phyloP scores from a whole-genome alignment of 768 basidiomycete species.

The Lactarius sp. region DNA sequence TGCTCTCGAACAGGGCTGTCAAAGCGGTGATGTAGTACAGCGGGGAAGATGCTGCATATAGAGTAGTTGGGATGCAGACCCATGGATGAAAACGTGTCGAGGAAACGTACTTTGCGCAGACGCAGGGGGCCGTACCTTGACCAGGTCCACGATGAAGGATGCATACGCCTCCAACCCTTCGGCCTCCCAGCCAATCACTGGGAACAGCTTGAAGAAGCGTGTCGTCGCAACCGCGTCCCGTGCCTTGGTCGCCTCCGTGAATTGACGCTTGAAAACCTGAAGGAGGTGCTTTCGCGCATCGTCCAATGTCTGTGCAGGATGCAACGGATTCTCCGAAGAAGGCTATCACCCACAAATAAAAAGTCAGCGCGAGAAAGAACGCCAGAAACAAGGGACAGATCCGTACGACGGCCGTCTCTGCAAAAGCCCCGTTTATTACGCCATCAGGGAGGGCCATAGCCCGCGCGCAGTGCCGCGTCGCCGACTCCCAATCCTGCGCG shows the following conservation, averaged over 20 bases:
- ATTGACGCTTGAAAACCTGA: conserved; percentile 70
- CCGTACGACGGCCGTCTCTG: conserved; percentile 76
- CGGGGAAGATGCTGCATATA: conserved; percentile 73
- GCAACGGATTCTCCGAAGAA: conserved; percentile 79
- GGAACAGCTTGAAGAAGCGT: conserved; percentile 96
- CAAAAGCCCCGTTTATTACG: conserved; percentile 79
- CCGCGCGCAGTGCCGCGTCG: conserved; percentile 82
- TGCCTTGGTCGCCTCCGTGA: conserved; percentile 72
- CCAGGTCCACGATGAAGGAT: conserved; percentile 86
- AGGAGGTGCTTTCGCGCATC: conserved; percentile 71
- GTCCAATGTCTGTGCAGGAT: conserved; percentile 79
- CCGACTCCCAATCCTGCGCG: conserved; percentile 90
- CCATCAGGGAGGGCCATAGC: conserved; percentile 81
- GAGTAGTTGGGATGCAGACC: conserved; percentile 13
- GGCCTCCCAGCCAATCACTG: conserved; percentile 87
- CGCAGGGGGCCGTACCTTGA: conserved; percentile 69
- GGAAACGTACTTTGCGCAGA: conserved; percentile 72
- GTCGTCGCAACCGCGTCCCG: conserved; percentile 84
- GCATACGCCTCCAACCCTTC: conserved; percentile 93
- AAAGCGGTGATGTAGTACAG: conserved; percentile 86
- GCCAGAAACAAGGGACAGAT: neutral
- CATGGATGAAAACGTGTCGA: conserved; percentile 7
- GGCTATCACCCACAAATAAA: conserved; percentile 50
- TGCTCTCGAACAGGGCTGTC: conserved; percentile 89
- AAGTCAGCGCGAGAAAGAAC: neutral